Evolutionary conservation across 1,139 yeast genomes (phyloP).

Genomic region (Yamadazyma membranifaciens): DNA sequence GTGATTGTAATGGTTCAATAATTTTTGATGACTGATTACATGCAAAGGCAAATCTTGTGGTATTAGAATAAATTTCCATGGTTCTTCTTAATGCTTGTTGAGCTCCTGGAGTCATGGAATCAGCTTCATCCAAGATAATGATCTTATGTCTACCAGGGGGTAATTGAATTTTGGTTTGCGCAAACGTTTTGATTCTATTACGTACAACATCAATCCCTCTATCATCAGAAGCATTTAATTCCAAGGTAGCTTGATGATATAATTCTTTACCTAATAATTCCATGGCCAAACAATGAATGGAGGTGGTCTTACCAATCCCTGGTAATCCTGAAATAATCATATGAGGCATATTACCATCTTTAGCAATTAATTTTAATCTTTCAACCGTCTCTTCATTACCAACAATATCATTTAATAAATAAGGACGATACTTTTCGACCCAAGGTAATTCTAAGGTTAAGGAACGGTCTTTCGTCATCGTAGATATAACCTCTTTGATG

Average conservation of each 20-base stretch:
- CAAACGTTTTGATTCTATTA: slow-evolving; percentile 49
- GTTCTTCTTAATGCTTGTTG: slow-evolving; percentile 97
- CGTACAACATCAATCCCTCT: slow-evolving; percentile 51
- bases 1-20: slow-evolving; percentile 93
- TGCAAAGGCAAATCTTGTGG: slow-evolving; percentile 96
- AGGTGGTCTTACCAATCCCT: slow-evolving; percentile 96
- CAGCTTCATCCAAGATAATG: slow-evolving; percentile 91
- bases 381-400: slow-evolving; percentile 92
- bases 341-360: slow-evolving; percentile 96
- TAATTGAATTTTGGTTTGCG: slow-evolving; percentile 71
- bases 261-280: slow-evolving; percentile 71
- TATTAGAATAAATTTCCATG: slow-evolving; percentile 91
- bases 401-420: slow-evolving; percentile 74
- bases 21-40: slow-evolving; percentile 93
- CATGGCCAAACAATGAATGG: slow-evolving; percentile 85
- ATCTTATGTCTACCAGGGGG: slow-evolving; percentile 73
- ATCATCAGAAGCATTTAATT: slow-evolving; percentile 58
- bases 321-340: slow-evolving; percentile 92
- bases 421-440: slow-evolving; percentile 96
- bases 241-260: slow-evolving; percentile 81
- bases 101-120: slow-evolving; percentile 98
- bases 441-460: slow-evolving; percentile 48
- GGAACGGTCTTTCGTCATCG: slow-evolving; percentile 13
- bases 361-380: slow-evolving; percentile 77
- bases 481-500: background rate